Percentiles rank a stretch among this genome's conserved stretches.
Evolutionary conservation across 2,329 filamentous ascomycete species (phyloP).

Genomic region (Colletotrichum magnum): DNA sequence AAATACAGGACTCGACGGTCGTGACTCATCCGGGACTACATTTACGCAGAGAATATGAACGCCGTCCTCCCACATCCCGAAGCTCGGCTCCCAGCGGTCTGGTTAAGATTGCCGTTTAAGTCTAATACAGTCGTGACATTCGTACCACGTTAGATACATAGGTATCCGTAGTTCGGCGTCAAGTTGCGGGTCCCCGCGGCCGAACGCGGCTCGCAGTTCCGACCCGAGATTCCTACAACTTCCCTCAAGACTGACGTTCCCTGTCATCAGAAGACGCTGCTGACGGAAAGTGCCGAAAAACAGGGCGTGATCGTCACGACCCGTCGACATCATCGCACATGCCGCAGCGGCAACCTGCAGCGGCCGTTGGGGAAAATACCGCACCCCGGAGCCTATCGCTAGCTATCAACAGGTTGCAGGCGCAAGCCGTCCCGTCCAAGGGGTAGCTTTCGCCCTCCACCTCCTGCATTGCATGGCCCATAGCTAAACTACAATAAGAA

Average conservation of each 20-base stretch:
- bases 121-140: background rate
- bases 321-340: conserved; percentile 31
- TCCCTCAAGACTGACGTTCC: too few species aligned
- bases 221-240: background rate
- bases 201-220: background rate
- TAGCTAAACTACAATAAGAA: too few species aligned
- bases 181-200: too few species aligned
- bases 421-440: background rate
- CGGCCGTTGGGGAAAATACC: conserved; percentile 30
- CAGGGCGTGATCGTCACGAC: background rate
- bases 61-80: conserved; percentile 17
- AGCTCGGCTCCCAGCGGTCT: conserved; percentile 1
- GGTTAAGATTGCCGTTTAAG: conserved; percentile 14
- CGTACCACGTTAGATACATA: background rate
- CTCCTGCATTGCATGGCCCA: too few species aligned
- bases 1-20: background rate
- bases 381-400: conserved; percentile 28
- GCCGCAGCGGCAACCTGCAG: conserved; percentile 14
- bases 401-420: conserved; percentile 30
- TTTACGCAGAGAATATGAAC: background rate
- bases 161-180: too few species aligned
- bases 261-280: background rate
- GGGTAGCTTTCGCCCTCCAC: too few species aligned
- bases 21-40: background rate
- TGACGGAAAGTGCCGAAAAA: conserved; percentile 14